Base-by-base conservation (phyloP, 2,329 filamentous ascomycete species). In the Fusarium nematophilum region DNA sequence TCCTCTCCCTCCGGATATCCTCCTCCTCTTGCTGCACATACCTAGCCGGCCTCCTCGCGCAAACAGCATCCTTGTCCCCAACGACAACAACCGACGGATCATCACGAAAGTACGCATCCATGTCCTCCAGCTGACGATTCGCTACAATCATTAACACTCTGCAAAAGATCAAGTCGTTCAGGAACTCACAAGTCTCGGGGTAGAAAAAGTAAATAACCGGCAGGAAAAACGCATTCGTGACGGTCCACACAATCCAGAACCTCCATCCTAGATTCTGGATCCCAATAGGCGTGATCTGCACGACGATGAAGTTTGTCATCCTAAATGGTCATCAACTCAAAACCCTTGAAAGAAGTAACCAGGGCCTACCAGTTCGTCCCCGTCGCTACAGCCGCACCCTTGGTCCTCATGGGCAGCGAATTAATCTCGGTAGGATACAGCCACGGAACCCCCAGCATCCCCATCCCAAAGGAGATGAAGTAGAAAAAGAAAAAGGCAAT, bases 211-310 rank as follows among this genome's bases (percentile, higher is more conserved):
- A 83, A 9, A 80, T 79, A 33, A 80, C 72, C 0, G 79, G 80
- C 5, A 83, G 18, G 45, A 81, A 82, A 4, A 73, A 59, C 38
- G 77, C 74, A 65, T 80, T 81, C 50, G 83, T 77, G 11, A 80
- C 75, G 2, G 79, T 76, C 75, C 78, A 86, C 46, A 85, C 76
- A 27, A 85, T 76, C 72, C 78, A 85, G 66, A 81, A 85, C 31
- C 76, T 77, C 76, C 80, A 85, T 2, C 77, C 77, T 0, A 85
- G 73, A 15, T 78, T 80, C 14, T 77, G 67, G 43, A 75, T 75
- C 4, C 69, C 73, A 9, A 71, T 68, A 0, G 75, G 73, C 0
- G 74, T 78, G 44, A 78, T 73, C 40, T 76, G 63, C 13, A 76
- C 74, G 9, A 75, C 56, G 10, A 70, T 60, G 10, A 66, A 68